A percentile compares a stretch with the other conserved stretches of the same genome.
phyloP scores from a whole-genome alignment of 352 stramenopile genomes.

The Phytophthora uliginosa region DNA sequence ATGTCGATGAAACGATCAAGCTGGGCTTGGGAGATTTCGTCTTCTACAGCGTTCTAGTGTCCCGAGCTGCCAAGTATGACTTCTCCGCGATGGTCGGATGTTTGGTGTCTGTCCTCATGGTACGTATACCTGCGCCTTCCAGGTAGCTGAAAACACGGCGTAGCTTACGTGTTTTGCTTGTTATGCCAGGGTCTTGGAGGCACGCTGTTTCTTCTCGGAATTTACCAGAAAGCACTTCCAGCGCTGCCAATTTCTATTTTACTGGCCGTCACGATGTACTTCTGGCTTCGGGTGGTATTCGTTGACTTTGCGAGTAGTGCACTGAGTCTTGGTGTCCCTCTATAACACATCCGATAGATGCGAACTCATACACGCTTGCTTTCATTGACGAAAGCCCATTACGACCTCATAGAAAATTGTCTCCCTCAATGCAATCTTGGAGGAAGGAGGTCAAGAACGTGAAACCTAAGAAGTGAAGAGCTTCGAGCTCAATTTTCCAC shows the following conservation, averaged over 20 bases:
- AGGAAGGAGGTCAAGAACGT: constrained; percentile 76
- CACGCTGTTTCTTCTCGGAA: constrained; percentile 96
- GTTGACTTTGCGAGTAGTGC: constrained; percentile 68
- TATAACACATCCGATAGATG: constrained; percentile 33
- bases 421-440: constrained; percentile 50
- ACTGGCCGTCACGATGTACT: constrained; percentile 80
- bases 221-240: constrained; percentile 97
- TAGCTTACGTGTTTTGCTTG: constrained; percentile 16
- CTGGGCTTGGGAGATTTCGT: constrained; percentile 99
- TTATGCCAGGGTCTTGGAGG: constrained; percentile 86
- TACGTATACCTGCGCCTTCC: constrained; percentile 31
- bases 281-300: constrained; percentile 83
- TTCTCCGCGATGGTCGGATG: constrained; percentile 97
- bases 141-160: not conserved
- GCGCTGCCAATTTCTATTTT: constrained; percentile 97
- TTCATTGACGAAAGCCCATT: constrained; percentile 18
- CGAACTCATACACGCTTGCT: constrained; percentile 12
- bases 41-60: constrained; percentile 99
- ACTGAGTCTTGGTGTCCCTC: constrained; percentile 45
- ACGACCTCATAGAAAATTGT: constrained; percentile 45
- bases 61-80: constrained; percentile 96
- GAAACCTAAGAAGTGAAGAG: constrained; percentile 82
- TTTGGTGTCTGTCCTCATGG: constrained; percentile 95
- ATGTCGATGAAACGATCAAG: constrained; percentile 92
- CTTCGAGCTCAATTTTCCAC: constrained; percentile 88